Base-by-base conservation (phyloP, 768 basidiomycete species). In the Hypsizygus marmoreus region DNA sequence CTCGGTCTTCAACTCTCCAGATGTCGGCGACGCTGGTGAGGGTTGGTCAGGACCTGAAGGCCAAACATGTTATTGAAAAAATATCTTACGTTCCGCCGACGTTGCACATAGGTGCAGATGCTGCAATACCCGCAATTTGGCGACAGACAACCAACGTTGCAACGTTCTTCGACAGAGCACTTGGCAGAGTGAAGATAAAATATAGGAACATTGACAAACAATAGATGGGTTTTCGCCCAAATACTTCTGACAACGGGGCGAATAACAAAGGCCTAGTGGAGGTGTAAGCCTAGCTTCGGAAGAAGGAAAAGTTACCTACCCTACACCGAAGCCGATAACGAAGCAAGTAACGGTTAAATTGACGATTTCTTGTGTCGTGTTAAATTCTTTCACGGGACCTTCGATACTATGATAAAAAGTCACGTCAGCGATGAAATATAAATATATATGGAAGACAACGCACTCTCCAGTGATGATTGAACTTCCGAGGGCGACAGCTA, bases 161-260 rank as follows among this genome's bases (percentile, higher is more conserved):
- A 28, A 71, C 68, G 53, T 76, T 77, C 24, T 68, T 61, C 0
- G 73, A 68, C 10, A 79, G 64, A 0, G 74, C 71, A 33, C 68
- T 62, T 6, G 73, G 76, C 13, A 80, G 66, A 14, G 73, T 75
- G 63, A 76, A 76, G 38, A 79, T 63, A 46, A 71, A 69, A 53
- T 63, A 73, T 29, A 74, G 55, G 54, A 71, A 67, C 35, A 73
- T 65, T 49, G 65, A 69, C 43, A 67, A 53, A 34, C 52, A 55
- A 48, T 73, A 74, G 6, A 72, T 63, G 5, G 67, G 68, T 22
- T 54, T 61, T 17, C 72, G 59, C 2, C 72, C 71, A 14, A 68
- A 55, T 16, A 73, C 61, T 45, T 74, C 70, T 4, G 68, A 70
- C 4, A 73, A 55, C 7, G 55, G 70, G 9, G 70, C 76, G 62